Percentiles rank a stretch among this genome's conserved stretches.
phyloP scores from a whole-genome alignment of 2,329 filamentous ascomycete genomes.

The Colletotrichum endophyticum region DNA sequence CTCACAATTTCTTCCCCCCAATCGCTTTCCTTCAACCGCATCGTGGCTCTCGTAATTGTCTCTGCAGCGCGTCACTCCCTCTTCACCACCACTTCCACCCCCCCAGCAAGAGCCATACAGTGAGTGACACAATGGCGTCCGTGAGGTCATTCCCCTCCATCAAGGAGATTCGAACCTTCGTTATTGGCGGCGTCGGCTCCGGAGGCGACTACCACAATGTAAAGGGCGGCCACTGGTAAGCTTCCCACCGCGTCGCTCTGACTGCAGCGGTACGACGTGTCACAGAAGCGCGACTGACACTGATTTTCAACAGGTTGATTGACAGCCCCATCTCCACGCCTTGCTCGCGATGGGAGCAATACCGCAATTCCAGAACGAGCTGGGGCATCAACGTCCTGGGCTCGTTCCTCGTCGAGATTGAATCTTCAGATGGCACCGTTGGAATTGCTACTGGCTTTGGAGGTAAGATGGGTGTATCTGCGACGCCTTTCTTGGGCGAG shows the following conservation, averaged over 20 bases:
- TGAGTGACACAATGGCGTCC: constrained; percentile 44
- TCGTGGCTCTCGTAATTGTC: not conserved
- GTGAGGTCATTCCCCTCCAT: constrained; percentile 73
- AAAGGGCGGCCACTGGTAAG: constrained; percentile 71
- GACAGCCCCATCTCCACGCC: constrained; percentile 92
- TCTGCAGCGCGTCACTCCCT: not conserved
- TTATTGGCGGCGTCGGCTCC: constrained; percentile 67
- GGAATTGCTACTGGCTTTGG: constrained; percentile 95
- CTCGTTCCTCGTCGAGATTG: constrained; percentile 89
- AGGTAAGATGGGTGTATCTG: constrained; percentile 46
- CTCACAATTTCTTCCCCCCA: not conserved
- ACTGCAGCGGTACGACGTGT: not conserved
- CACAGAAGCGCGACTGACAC: constrained; percentile 33
- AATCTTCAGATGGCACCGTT: constrained; percentile 88
- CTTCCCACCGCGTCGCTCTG: not conserved
- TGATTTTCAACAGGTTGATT: constrained; percentile 73
- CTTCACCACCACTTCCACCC: not conserved
- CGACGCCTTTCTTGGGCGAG: not conserved
- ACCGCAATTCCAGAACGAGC: constrained; percentile 84
- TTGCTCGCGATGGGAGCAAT: constrained; percentile 88
- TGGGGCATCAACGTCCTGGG: constrained; percentile 97
- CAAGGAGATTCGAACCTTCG: constrained; percentile 75
- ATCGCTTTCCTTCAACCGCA: not conserved
- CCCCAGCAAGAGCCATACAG: not conserved
- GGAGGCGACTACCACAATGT: constrained; percentile 93